These are phyloP conservation scores for Coprinellus micaceus DNA, from an alignment of 768 basidiomycete genomes.

Conservation along the genomic window DNA sequence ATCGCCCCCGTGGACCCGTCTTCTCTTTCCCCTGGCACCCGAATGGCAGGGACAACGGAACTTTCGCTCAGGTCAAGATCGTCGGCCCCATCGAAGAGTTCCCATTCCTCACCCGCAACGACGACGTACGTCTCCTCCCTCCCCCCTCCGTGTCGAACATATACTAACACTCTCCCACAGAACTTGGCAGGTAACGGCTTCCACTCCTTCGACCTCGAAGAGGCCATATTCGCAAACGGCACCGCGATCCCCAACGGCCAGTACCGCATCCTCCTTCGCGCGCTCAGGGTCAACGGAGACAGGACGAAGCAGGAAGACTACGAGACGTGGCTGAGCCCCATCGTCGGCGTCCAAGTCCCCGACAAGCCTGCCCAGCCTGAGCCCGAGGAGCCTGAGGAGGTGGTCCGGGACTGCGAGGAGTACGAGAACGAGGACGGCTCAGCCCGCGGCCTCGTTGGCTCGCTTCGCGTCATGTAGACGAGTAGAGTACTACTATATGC, in stretches of 20 bases:
- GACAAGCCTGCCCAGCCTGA: not conserved
- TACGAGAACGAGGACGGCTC: not conserved
- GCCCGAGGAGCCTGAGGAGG: constrained; percentile 1
- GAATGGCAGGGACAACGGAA: constrained; percentile 25
- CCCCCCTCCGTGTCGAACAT: not conserved
- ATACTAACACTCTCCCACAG: constrained; percentile 9
- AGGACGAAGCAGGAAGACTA: constrained; percentile 39
- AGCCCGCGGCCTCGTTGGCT: no score
- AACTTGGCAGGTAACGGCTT: constrained; percentile 25
- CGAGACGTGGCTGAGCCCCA: constrained; percentile 23
- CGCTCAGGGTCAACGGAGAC: constrained; percentile 41
- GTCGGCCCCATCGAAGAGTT: constrained; percentile 47
- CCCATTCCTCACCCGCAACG: constrained; percentile 46
- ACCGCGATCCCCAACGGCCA: constrained; percentile 39
- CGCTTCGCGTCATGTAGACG: no score
- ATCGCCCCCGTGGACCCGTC: constrained; percentile 12
- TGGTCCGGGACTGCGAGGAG: no score
- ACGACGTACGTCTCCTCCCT: constrained; percentile 30
- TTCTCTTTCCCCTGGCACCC: constrained; percentile 38
- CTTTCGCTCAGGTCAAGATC: constrained; percentile 38
- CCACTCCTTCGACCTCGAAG: constrained; percentile 23
- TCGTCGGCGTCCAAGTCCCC: not conserved
- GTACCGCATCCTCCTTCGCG: constrained; percentile 38
- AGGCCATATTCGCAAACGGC: constrained; percentile 41
- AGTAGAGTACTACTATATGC: no score